Evolutionary conservation across 805 yeast genomes (phyloP).

Genomic region (Candida nanaspora): DNA sequence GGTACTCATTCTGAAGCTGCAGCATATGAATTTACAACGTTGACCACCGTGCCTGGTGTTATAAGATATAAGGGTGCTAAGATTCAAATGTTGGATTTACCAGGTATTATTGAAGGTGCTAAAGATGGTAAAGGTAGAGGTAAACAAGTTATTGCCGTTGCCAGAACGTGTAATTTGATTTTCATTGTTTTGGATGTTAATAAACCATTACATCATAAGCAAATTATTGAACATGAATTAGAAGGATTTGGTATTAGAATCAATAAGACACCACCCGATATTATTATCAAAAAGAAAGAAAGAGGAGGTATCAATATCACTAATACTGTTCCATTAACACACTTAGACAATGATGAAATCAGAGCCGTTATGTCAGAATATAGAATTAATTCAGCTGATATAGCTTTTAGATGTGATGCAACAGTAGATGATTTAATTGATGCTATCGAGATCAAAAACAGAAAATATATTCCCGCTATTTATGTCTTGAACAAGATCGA

Average conservation of each 20-base stretch:
- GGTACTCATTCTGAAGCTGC: constrained; percentile 98
- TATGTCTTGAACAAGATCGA: constrained; percentile 95
- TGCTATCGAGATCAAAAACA: constrained; percentile 80
- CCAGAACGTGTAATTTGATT: constrained; percentile 91
- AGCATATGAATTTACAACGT: constrained; percentile 94
- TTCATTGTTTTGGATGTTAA: constrained; percentile 94
- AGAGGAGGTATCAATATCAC: constrained; percentile 94
- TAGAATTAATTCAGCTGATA: constrained; percentile 91
- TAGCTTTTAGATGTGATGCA: constrained; percentile 95
- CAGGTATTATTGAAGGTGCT: constrained; percentile 89
- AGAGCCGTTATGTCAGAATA: constrained; percentile 95
- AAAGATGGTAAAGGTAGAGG: constrained; percentile 91
- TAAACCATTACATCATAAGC: constrained; percentile 91
- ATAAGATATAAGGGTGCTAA: constrained; percentile 95
- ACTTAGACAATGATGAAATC: constrained; percentile 86
- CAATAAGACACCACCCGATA: constrained; percentile 89
- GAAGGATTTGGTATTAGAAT: constrained; percentile 97
- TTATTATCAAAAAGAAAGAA: constrained; percentile 85
- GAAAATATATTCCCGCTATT: constrained; percentile 92
- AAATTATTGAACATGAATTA: constrained; percentile 86
- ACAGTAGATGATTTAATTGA: constrained; percentile 96
- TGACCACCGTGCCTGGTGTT: constrained; percentile 96
- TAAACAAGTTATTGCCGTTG: constrained; percentile 96
- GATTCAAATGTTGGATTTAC: constrained; percentile 90
- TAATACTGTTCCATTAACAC: constrained; percentile 87